Base-by-base conservation (phyloP, 2,329 filamentous ascomycete species). In the Venturiaceae sp. region DNA sequence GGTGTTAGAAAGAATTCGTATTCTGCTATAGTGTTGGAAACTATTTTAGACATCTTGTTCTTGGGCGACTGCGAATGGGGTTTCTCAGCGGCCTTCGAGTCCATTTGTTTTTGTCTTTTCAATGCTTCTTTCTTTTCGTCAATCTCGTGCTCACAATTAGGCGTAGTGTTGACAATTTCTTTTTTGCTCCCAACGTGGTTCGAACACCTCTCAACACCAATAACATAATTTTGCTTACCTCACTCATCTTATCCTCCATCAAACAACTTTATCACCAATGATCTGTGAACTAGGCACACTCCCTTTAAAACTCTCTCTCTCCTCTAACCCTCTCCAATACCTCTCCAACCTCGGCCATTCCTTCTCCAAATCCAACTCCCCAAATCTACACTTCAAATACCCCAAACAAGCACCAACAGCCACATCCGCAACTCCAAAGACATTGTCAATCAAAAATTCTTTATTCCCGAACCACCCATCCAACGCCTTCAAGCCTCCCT, bases 291-390 rank as follows among this genome's bases (percentile, higher is more conserved):
- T 62, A 1, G 71, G 71, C 33, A 63, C 62, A 3, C 68, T 73
- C 5, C 62, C 62, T 19, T 63, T 64, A 55, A 73, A 73, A 54
- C 74, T 74, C 62, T 77, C 72, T 0, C 75, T 69, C 26, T 72
- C 72, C 60, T 78, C 70, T 55, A 73, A 56, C 65, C 66, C 72
- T 67, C 63, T 74, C 74, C 72, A 78, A 74, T 62, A 78, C 71
- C 62, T 75, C 73, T 60, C 75, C 63, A 73, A 55, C 11, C 63
- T 60, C 8, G 71, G 68, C 62, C 72, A 68, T 46, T 67, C 60
- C n/a, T 60, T 58, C 60, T 64, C 64, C 72, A 71, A 73, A 7
- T 59, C 46, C 60, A 70, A 65, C 21, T 70, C 67, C 5, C 65
- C 66, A 63, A 64, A 70, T 16, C 69, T 58, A 3, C 70, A 63